These are phyloP conservation scores for Actinomortierella ambigua DNA, from an alignment of 371 early-diverging fungal genomes.

Conservation along the genomic window DNA sequence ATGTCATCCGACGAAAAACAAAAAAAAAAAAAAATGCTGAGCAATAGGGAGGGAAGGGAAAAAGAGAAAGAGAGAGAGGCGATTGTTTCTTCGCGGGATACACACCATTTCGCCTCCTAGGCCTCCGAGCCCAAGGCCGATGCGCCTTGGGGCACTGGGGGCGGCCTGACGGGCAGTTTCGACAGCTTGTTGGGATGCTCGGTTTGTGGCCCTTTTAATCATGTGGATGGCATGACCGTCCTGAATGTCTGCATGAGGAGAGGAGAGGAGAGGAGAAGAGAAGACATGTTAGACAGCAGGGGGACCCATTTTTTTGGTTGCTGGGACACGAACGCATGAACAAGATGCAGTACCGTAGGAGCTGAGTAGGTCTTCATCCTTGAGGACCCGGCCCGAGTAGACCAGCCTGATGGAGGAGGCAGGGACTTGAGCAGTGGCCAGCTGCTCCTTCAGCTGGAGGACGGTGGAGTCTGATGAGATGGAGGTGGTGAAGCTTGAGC, in stretches of 20 bases:
- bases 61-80: too few species aligned
- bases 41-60: constrained; percentile 3
- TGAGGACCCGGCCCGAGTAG: constrained; percentile 73
- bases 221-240: constrained; percentile 69
- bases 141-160: constrained; percentile 2
- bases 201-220: constrained; percentile 59
- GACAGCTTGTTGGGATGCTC: constrained; percentile 47
- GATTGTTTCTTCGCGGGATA: constrained; percentile 4
- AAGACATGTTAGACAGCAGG: background rate
- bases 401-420: constrained; percentile 68
- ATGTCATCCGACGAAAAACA: background rate
- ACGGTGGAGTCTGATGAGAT: constrained; percentile 53
- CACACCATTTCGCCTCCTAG: constrained; percentile 4
- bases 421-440: constrained; percentile 56
- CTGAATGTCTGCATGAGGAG: constrained; percentile 48
- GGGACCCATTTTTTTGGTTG: background rate
- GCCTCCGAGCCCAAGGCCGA: background rate
- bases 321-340: background rate
- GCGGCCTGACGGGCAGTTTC: constrained; percentile 27
- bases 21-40: constrained; percentile 2
- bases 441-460: constrained; percentile 61
- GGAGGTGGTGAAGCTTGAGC: constrained; percentile 30
- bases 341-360: constrained; percentile 60
- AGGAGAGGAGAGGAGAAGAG: constrained; percentile 4
- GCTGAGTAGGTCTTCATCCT: constrained; percentile 65